Evolutionary conservation across 768 basidiomycete genomes (phyloP), one percentile per base, ranked within the genome.

Genomic region (Tylopilus subfusipes): DNA sequence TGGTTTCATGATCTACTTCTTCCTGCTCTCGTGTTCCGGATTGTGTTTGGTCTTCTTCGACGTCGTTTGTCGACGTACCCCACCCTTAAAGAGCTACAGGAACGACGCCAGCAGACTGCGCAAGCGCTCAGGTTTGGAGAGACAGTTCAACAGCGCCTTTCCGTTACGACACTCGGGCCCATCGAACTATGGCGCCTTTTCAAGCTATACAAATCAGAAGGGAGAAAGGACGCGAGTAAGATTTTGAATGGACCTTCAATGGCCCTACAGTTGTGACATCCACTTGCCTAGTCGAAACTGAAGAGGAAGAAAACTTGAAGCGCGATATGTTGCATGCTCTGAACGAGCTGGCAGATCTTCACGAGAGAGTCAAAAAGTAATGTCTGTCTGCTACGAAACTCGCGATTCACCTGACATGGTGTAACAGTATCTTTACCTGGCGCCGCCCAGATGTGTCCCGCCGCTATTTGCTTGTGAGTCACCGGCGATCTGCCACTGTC

Each of bases 401-500:
- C 5, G 19, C 45, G 31, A 29, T 27, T 21, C 36, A 22, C 42
- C 55, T 59, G 47, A 63, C 27, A 24, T 44, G 29, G 24, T 29
- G 24, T 24, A 3, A n/a, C 47, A 88, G 86, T 59, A 73, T 85
- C n/a, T 82, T 85, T 60, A 76, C 82, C n/a, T 87, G 86, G 86
- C 78, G 84, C 25, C 72, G 75, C 45, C 80, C 83, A 5, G 56
- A 71, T 5, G 75, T 78, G 12, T 85, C 85, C 7, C 61, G 59
- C 19, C 64, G 71, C 33, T 88, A 84, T 63, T 72, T 68, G 21
- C 48, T 73, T 31, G 85, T 85, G 62, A 59, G 78, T 53, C 8
- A 43, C 29, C 40, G 24, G 34, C 21, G 18, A 29, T 12, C 25
- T 33, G 11, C 19, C 2, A 13, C 14, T 42, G 36, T 21, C 48